Percentiles rank a stretch among this genome's conserved stretches.
Conservation (phyloP, 805 yeast species). For the Ogataea glucozyma region DNA sequence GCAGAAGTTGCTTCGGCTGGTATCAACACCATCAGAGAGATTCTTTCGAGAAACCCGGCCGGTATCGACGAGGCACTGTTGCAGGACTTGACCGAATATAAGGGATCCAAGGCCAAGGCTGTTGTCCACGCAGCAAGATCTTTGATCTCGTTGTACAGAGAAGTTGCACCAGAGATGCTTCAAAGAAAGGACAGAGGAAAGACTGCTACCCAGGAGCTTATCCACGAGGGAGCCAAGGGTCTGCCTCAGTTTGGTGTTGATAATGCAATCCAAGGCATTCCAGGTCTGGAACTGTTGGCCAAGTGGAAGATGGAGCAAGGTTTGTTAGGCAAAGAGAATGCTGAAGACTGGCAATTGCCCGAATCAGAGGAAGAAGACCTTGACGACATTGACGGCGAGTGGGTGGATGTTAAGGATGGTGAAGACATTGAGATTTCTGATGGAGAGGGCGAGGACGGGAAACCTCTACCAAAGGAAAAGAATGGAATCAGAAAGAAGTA, state of each 20-base stretch:
- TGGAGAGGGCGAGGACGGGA: conserved; percentile 46
- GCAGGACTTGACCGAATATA: conserved; percentile 88
- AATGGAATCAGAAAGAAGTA: conserved; percentile 38
- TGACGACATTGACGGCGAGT: conserved; percentile 79
- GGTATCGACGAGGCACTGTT: conserved; percentile 87
- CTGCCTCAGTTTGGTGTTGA: conserved; percentile 76
- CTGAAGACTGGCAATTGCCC: conserved; percentile 64
- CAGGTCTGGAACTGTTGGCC: conserved; percentile 87
- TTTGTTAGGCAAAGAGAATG: conserved; percentile 52
- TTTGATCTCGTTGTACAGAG: conserved; percentile 82
- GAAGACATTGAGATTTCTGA: conserved; percentile 62
- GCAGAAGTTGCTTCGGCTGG: conserved; percentile 99
- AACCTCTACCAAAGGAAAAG: conserved; percentile 36
- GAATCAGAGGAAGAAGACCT: conserved; percentile 53
- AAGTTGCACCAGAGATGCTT: conserved; percentile 95
- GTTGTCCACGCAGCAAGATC: conserved; percentile 94
- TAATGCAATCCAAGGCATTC: conserved; percentile 67
- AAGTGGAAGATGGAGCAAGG: conserved; percentile 76
- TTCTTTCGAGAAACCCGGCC: conserved; percentile 87
- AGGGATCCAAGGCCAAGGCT: conserved; percentile 90
- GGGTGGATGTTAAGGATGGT: conserved; percentile 86
- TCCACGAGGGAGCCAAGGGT: conserved; percentile 51
- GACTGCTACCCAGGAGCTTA: conserved; percentile 79
- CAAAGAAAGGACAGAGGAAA: conserved; percentile 91
- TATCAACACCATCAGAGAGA: conserved; percentile 90